Evolutionary conservation across 2,329 filamentous ascomycete genomes (phyloP).

Genomic region (Colletotrichum siamense): DNA sequence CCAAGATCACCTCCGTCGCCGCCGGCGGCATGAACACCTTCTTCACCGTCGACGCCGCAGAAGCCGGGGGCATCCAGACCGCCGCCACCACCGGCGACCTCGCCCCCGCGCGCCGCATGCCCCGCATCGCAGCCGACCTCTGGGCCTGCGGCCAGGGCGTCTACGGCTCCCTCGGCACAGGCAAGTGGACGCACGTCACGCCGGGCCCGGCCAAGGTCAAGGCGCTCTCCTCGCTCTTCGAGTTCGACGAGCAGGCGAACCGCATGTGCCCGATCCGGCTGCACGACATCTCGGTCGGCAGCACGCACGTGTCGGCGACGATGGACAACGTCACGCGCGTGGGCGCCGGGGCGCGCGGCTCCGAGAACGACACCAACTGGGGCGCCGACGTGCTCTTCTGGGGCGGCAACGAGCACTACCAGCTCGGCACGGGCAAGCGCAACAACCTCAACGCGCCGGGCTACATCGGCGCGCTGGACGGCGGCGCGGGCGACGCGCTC

Average conservation of each 20-base stretch:
- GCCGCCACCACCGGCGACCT: slow-evolving; percentile 13
- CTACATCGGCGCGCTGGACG: slow-evolving; percentile 81
- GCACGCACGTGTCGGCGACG: slow-evolving; percentile 81
- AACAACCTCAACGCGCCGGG: slow-evolving; percentile 78
- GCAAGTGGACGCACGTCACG: slow-evolving; percentile 89
- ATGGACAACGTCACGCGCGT: slow-evolving; percentile 82
- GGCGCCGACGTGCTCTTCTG: slow-evolving; percentile 91
- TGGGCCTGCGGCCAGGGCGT: slow-evolving; percentile 91
- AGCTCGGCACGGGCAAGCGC: slow-evolving; percentile 89
- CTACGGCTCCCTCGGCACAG: slow-evolving; percentile 81
- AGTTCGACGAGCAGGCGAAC: slow-evolving; percentile 80
- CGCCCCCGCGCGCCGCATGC: slow-evolving; percentile 36
- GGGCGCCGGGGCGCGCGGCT: slow-evolving; percentile 52
- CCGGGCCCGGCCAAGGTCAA: slow-evolving; percentile 80
- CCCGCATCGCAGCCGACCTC: slow-evolving; percentile 70
- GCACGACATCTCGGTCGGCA: slow-evolving; percentile 74
- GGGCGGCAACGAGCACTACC: slow-evolving; percentile 94
- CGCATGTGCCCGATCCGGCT: slow-evolving; percentile 79
- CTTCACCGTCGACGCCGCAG: slow-evolving; percentile 81
- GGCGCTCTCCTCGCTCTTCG: slow-evolving; percentile 79
- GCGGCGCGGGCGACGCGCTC: slow-evolving; percentile 61
- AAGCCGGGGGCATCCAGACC: slow-evolving; percentile 47
- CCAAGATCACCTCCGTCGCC: slow-evolving; percentile 77
- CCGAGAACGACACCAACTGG: slow-evolving; percentile 80
- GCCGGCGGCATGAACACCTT: slow-evolving; percentile 89